A percentile compares a stretch with the other conserved stretches of the same genome.
These are phyloP conservation scores for Candida loeiensis DNA, from an alignment of 805 yeast species.

Conservation along the genomic window DNA sequence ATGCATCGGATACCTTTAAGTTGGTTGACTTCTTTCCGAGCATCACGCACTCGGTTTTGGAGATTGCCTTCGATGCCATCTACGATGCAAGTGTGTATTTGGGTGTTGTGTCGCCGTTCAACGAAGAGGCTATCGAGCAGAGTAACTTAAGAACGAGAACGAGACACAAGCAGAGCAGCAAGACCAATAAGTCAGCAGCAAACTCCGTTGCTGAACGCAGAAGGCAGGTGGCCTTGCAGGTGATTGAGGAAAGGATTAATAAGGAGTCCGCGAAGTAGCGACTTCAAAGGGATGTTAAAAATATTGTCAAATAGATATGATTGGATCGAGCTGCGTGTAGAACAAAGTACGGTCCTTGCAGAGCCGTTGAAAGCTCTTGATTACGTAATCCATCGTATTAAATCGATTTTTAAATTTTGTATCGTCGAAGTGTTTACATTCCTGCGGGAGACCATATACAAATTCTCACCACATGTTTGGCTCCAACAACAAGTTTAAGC, in stretches of 20 bases:
- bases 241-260: slow-evolving; percentile 60
- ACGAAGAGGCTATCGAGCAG: slow-evolving; percentile 65
- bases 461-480: slow-evolving; percentile 7
- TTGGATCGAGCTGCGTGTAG: too few relatives aligned
- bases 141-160: slow-evolving; percentile 69
- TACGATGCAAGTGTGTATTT: slow-evolving; percentile 38
- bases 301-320: too few relatives aligned
- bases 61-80: slow-evolving; percentile 43
- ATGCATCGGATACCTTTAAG: slow-evolving; percentile 86
- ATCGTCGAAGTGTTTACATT: slow-evolving; percentile 2
- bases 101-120: slow-evolving; percentile 58
- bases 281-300: too few relatives aligned
- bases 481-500: slow-evolving; percentile 21
- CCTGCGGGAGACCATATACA: not conserved
- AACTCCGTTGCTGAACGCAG: slow-evolving; percentile 66
- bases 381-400: not conserved
- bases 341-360: too few relatives aligned
- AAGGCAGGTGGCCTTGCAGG: slow-evolving; percentile 72
- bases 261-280: slow-evolving; percentile 16
- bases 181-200: slow-evolving; percentile 36
- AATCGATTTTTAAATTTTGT: not conserved
- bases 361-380: too few relatives aligned
- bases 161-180: slow-evolving; percentile 49
- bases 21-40: slow-evolving; percentile 83
- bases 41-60: slow-evolving; percentile 47